Evolutionary conservation across 2,329 filamentous ascomycete genomes (phyloP).

Genomic region (Phaeophleospora eucalypticola): DNA sequence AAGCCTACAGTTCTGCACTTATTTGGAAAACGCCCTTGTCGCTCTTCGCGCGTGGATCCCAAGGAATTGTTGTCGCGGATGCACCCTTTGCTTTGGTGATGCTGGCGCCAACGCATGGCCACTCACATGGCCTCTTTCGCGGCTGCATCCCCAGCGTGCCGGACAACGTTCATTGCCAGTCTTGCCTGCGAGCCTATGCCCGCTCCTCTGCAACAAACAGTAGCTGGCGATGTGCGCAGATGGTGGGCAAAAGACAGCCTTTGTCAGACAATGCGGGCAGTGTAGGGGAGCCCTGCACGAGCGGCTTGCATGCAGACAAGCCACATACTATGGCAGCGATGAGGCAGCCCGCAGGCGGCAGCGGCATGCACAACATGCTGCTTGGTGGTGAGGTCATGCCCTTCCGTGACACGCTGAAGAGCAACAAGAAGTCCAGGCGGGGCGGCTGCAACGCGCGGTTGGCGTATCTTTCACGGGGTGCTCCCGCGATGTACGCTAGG

Average conservation of each 20-base stretch:
- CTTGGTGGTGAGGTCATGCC: slow-evolving; percentile 19
- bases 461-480: slow-evolving; percentile 16
- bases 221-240: slow-evolving; percentile 16
- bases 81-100: slow-evolving; percentile 23
- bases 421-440: slow-evolving; percentile 13
- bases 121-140: slow-evolving; percentile 24
- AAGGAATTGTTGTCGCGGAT: slow-evolving; percentile 26
- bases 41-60: slow-evolving; percentile 21
- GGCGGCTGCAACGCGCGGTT: slow-evolving; percentile 13
- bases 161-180: slow-evolving; percentile 19
- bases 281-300: slow-evolving; percentile 18
- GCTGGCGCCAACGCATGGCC: slow-evolving; percentile 26
- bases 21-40: slow-evolving; percentile 26
- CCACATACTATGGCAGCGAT: slow-evolving; percentile 15
- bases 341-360: slow-evolving; percentile 14
- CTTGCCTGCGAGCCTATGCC: slow-evolving; percentile 16
- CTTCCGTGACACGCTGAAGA: slow-evolving; percentile 8
- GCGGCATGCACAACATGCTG: slow-evolving; percentile 19
- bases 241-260: slow-evolving; percentile 19
- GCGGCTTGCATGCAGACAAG: slow-evolving; percentile 17
- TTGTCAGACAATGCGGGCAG: slow-evolving; percentile 18
- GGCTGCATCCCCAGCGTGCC: slow-evolving; percentile 16
- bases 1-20: slow-evolving; percentile 22
- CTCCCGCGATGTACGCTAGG: slow-evolving; percentile 13
- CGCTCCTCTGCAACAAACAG: slow-evolving; percentile 22